Conservation (phyloP, 2,329 filamentous ascomycete genomes). For the Diaporthe vaccinii region DNA sequence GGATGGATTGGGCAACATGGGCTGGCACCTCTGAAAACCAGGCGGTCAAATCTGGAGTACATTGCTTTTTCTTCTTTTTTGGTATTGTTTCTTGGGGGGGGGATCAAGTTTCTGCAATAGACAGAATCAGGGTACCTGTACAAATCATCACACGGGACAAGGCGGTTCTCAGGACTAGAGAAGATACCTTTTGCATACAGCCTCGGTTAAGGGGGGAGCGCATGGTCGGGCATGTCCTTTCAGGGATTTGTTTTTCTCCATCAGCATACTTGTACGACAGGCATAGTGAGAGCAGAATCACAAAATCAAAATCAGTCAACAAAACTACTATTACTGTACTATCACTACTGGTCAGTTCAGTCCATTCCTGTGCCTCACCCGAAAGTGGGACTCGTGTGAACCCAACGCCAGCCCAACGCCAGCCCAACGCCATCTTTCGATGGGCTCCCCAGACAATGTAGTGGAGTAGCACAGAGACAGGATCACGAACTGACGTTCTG, state of each 20-base stretch:
- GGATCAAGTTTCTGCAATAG: conserved; percentile 37
- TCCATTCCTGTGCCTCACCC: background rate
- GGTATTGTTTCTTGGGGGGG: background rate
- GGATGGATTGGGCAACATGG: conserved; percentile 13
- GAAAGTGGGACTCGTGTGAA: conserved; percentile 16
- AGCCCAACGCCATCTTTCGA: background rate
- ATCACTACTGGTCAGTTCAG: background rate
- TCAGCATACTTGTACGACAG: conserved; percentile 16
- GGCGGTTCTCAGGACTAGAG: conserved; percentile 15
- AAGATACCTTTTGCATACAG: conserved; percentile 24
- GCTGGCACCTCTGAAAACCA: conserved; percentile 27
- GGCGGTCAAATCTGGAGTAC: conserved; percentile 24
- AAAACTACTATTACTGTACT: background rate
- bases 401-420: conserved; percentile 6
- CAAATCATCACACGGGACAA: conserved; percentile 4
- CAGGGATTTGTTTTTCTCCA: conserved; percentile 5
- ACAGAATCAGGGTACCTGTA: conserved; percentile 26
- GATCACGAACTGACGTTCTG: conserved; percentile 28
- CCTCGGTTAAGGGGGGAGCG: background rate
- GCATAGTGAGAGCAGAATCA: conserved; percentile 10
- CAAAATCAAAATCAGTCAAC: background rate
- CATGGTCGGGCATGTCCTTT: conserved; percentile 26
- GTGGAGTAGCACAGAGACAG: conserved; percentile 15
- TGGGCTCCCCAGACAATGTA: conserved; percentile 5
- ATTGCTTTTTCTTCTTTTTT: background rate